Evolutionary conservation across 2,329 filamentous ascomycete genomes (phyloP), one percentile per base, ranked within the genome.

Genomic region (Myriangium duriaei): DNA sequence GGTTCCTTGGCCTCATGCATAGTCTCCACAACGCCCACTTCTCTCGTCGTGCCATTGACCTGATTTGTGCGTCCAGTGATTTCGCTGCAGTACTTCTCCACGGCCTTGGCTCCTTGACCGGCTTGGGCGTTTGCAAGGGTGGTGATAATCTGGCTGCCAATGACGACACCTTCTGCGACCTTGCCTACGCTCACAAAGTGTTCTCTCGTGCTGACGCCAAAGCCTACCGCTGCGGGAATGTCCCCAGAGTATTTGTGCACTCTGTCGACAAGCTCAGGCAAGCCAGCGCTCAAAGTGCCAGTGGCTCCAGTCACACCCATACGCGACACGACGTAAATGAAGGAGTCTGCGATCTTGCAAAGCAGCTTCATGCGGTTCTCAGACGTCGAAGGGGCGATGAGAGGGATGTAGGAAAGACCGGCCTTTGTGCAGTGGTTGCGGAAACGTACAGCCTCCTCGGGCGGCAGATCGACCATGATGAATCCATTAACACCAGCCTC

Each of bases 301-400:
- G 78, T 79, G 11, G 86, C 91, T 51, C 91, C 91, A 7, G 91
- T 98, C 40, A 96, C 88, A 51, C 91, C 91, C 81, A 94, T 92
- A 51, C 88, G 74, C 16, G 88, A 96, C 40, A 98, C 91, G 44
- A 98, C 87, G 59, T 98, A 98, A 63, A 98, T 93, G 67, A 96
- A 98, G 3, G 87, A 95, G 63, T 96, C 88, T 54, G 91, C 91
- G 46, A 98, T 88, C 59, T 84, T 78, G 73, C 91, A 98, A 10
- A 98, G 79, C 29, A 95, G 72, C 64, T 83, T 88, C 87, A 98
- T 94, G 53, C 91, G 82, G 47, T 76, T 71, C 51, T 95, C 86
- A 5, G 86, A 94, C 2, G 91, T 96, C 9, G 87, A 77, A 5
- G 91, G 91, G 1, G 91, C 88, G 51, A 98, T 95, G 37, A 98